These are phyloP conservation scores for Monosporascus sp. DNA, from an alignment of 2,329 filamentous ascomycete species.

Conservation along the genomic window DNA sequence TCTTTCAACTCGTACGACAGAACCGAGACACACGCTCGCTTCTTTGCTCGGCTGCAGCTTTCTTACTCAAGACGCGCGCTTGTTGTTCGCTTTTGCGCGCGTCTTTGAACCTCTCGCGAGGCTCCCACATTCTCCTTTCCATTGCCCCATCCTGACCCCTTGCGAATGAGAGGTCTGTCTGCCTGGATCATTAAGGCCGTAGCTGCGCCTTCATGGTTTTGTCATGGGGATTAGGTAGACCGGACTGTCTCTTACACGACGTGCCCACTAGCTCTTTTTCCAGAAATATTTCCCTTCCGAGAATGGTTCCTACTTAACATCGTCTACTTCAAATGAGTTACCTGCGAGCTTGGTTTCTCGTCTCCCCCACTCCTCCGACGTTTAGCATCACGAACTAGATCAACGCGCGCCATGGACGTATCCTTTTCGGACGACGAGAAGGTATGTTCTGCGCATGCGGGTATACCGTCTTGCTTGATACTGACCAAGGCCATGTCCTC, in stretches of 20 bases:
- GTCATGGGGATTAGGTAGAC: neutral
- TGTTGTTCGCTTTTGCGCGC: constrained; percentile 25
- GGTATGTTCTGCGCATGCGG: constrained; percentile 31
- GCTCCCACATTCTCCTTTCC: constrained; percentile 15
- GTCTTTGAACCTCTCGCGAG: constrained; percentile 25
- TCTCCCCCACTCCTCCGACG: constrained; percentile 19
- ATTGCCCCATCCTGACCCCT: constrained; percentile 15
- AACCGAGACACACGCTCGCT: constrained; percentile 22
- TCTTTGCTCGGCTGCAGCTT: constrained; percentile 17
- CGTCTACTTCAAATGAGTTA: constrained; percentile 29
- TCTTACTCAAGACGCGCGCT: constrained; percentile 31
- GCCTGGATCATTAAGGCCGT: constrained; percentile 2
- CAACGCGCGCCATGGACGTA: constrained; percentile 34
- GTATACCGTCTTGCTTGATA: neutral
- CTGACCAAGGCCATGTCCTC: constrained; percentile 12
- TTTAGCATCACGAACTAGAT: constrained; percentile 14
- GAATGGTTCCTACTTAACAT: constrained; percentile 10
- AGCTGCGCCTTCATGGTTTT: neutral
- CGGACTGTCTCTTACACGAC: neutral
- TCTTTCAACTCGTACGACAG: constrained; percentile 18
- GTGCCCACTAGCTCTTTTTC: neutral
- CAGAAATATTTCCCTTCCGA: constrained; percentile 13
- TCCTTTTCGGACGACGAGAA: constrained; percentile 48
- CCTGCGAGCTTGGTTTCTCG: constrained; percentile 21
- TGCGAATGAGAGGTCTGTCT: constrained; percentile 11